Percentiles rank a stretch among this genome's conserved stretches.
These are phyloP conservation scores for Fusarium sp. DNA, from an alignment of 2,329 filamentous ascomycete species.

Conservation along the genomic window DNA sequence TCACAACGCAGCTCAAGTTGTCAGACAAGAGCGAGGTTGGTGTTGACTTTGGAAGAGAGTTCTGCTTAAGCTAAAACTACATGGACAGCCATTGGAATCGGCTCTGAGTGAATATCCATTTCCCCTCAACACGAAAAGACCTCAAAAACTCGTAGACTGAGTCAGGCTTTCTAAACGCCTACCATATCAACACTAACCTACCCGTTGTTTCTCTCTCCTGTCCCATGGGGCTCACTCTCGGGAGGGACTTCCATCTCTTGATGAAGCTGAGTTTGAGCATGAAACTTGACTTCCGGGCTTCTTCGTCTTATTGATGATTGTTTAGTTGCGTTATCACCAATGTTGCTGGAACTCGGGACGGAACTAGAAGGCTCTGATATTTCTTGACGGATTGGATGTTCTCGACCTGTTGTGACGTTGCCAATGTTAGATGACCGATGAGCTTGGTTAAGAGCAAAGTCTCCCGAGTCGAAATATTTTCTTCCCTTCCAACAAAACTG, in stretches of 20 bases:
- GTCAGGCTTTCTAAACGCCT: rapidly evolving
- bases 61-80: not conserved
- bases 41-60: not conserved
- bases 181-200: not conserved
- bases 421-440: conserved; percentile 27
- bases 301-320: not conserved
- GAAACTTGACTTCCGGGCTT: not conserved
- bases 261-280: not conserved
- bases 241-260: not conserved
- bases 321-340: not conserved
- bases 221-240: not conserved
- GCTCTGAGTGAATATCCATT: not conserved
- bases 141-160: no score
- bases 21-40: rapidly evolving
- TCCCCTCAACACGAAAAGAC: not conserved
- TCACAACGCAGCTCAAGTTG: rapidly evolving
- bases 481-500: not conserved
- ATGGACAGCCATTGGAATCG: not conserved
- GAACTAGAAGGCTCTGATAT: conserved; percentile 23
- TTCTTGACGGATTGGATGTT: conserved; percentile 22
- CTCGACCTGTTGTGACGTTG: conserved; percentile 17
- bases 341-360: conserved; percentile 29
- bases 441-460: conserved; percentile 34
- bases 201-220: not conserved
- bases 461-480: conserved; percentile 35